Percentiles rank a stretch among this genome's conserved stretches.
These are phyloP conservation scores for Cytospora mali DNA, from an alignment of 2,329 filamentous ascomycete species.

Conservation along the genomic window DNA sequence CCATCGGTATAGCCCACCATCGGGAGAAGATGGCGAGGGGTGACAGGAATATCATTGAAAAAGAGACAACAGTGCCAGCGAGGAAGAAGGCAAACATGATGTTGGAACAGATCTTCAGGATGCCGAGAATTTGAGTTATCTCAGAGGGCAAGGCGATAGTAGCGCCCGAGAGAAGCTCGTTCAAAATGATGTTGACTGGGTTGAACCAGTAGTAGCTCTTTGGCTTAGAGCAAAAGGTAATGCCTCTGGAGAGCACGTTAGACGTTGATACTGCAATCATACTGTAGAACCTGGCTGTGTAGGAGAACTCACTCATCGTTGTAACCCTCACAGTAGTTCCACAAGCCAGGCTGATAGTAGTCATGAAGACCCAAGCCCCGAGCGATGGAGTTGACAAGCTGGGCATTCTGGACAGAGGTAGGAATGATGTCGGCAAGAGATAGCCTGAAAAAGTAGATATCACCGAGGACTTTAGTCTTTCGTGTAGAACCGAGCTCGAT, in stretches of 20 bases:
- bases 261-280: background rate
- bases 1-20: slow-evolving; percentile 66
- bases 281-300: background rate
- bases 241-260: slow-evolving; percentile 59
- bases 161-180: slow-evolving; percentile 79
- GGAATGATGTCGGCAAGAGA: slow-evolving; percentile 83
- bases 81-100: slow-evolving; percentile 93
- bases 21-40: slow-evolving; percentile 57
- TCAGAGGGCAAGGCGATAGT: slow-evolving; percentile 78
- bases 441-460: slow-evolving; percentile 83
- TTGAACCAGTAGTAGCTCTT: slow-evolving; percentile 85
- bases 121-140: slow-evolving; percentile 70
- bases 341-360: slow-evolving; percentile 90
- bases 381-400: slow-evolving; percentile 84
- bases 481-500: slow-evolving; percentile 74
- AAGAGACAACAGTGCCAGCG: slow-evolving; percentile 67
- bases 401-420: slow-evolving; percentile 68
- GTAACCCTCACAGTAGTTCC: slow-evolving; percentile 92
- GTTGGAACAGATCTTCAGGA: slow-evolving; percentile 74
- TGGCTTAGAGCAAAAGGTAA: slow-evolving; percentile 75
- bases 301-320: slow-evolving; percentile 54
- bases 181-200: slow-evolving; percentile 77
- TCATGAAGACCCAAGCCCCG: slow-evolving; percentile 86
- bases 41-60: slow-evolving; percentile 71
- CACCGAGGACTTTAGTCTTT: slow-evolving; percentile 58